These are phyloP conservation scores for Craterostigma plantagineum DNA, from an alignment of 257 asterid species.

Conservation along the genomic window DNA sequence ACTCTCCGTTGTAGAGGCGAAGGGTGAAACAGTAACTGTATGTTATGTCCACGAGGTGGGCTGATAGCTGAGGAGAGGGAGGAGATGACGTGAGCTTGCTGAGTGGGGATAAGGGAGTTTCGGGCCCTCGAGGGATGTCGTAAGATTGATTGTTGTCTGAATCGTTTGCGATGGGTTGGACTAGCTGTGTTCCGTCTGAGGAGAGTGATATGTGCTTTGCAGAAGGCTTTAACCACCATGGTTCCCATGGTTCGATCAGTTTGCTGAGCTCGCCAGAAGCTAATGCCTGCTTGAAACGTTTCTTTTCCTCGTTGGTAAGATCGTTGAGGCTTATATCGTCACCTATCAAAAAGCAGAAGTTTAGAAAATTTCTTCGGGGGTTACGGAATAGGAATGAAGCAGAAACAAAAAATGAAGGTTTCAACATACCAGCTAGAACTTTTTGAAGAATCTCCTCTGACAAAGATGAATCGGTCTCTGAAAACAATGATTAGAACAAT, in stretches of 20 bases:
- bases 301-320: constrained; percentile 49
- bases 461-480: constrained; percentile 31
- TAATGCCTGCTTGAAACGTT: constrained; percentile 46
- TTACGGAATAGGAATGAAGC: background rate
- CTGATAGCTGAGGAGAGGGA: constrained; percentile 64
- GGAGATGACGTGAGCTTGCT: constrained; percentile 36
- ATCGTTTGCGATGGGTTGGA: constrained; percentile 32
- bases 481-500: constrained; percentile 1
- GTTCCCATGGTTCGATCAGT: constrained; percentile 83
- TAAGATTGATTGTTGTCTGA: constrained; percentile 16
- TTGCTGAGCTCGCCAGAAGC: constrained; percentile 84
- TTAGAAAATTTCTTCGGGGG: no score
- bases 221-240: constrained; percentile 77
- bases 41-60: constrained; percentile 66
- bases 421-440: constrained; percentile 52
- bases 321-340: constrained; percentile 32
- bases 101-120: constrained; percentile 35
- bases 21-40: constrained; percentile 81
- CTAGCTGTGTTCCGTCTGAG: constrained; percentile 44
- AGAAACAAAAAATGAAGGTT: background rate
- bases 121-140: constrained; percentile 64
- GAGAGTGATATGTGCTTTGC: constrained; percentile 50
- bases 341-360: constrained; percentile 22
- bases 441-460: constrained; percentile 73
- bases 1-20: constrained; percentile 77